Evolutionary conservation across 2,329 filamentous ascomycete genomes (phyloP).

Genomic region (Sporothrix phasma): DNA sequence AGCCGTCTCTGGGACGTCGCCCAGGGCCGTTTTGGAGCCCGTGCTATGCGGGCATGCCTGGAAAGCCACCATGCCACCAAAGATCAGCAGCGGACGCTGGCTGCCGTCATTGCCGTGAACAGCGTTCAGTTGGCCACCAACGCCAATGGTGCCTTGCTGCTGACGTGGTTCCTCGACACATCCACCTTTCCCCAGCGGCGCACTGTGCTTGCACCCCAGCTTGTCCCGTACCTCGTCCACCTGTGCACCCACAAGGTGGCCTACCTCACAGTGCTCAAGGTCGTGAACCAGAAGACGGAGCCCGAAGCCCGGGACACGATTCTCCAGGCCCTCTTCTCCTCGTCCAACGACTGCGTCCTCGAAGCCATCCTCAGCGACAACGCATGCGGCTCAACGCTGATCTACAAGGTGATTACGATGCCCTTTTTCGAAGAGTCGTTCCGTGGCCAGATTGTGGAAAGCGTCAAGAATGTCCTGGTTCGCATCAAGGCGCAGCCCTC

Average conservation of each 20-base stretch:
- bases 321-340: slow-evolving; percentile 86
- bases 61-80: slow-evolving; percentile 94
- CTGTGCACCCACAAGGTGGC: slow-evolving; percentile 98
- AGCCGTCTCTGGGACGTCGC: slow-evolving; percentile 86
- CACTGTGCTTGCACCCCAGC: slow-evolving; percentile 80
- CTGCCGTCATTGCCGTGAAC: slow-evolving; percentile 88
- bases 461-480: slow-evolving; percentile 77
- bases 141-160: slow-evolving; percentile 81
- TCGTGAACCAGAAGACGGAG: slow-evolving; percentile 96
- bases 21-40: slow-evolving; percentile 86
- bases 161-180: slow-evolving; percentile 97
- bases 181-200: slow-evolving; percentile 90
- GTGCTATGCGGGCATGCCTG: slow-evolving; percentile 91
- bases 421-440: slow-evolving; percentile 94
- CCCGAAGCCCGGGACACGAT: slow-evolving; percentile 84
- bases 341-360: slow-evolving; percentile 71
- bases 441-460: slow-evolving; percentile 78
- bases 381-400: slow-evolving; percentile 83
- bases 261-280: slow-evolving; percentile 92
- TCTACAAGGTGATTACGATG: slow-evolving; percentile 97
- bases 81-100: slow-evolving; percentile 90
- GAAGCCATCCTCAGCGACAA: slow-evolving; percentile 89
- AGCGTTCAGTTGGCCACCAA: slow-evolving; percentile 95
- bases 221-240: slow-evolving; percentile 88
- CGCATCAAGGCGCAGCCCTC: slow-evolving; percentile 87